phyloP scores from a whole-genome alignment of 345 rosid genomes.

The Eucalyptus tenuipes region DNA sequence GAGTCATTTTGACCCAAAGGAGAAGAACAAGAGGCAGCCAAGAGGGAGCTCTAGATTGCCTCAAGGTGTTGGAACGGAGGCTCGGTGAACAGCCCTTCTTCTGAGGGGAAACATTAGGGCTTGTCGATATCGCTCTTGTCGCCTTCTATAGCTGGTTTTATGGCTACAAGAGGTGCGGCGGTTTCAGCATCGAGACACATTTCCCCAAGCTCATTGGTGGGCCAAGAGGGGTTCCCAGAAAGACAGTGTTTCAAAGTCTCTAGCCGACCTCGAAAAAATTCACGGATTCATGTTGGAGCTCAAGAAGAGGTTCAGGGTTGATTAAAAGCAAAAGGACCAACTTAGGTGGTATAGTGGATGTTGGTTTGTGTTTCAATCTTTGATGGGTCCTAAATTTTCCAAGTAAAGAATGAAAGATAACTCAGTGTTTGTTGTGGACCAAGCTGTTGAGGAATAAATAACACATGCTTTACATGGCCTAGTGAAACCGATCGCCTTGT shows the following conservation, averaged over 20 bases:
- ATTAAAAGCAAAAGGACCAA: too few species aligned
- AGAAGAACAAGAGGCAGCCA: slow-evolving; percentile 5
- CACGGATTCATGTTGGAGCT: background rate
- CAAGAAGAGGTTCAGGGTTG: background rate
- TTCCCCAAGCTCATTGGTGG: slow-evolving; percentile 11
- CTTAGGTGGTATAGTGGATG: too few species aligned
- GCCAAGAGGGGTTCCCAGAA: slow-evolving; percentile 9
- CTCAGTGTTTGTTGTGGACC: too few species aligned
- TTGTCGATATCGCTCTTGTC: slow-evolving; percentile 1
- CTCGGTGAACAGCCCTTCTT: slow-evolving; percentile 11
- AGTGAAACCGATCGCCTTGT: too few species aligned
- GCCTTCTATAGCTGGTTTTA: slow-evolving; percentile 4
- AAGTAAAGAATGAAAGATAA: too few species aligned
- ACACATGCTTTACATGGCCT: too few species aligned
- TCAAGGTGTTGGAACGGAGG: slow-evolving; percentile 5
- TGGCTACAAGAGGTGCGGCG: slow-evolving; percentile 1
- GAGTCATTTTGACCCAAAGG: background rate
- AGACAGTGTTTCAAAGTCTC: slow-evolving; percentile 5
- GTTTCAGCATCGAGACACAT: slow-evolving; percentile 1
- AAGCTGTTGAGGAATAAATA: too few species aligned
- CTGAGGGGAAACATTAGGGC: slow-evolving; percentile 11
- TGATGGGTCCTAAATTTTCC: too few species aligned
- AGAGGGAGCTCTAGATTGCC: slow-evolving; percentile 5
- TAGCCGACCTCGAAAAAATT: slow-evolving; percentile 4
- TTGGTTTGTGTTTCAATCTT: too few species aligned